Percentiles rank a stretch among this genome's conserved stretches.
Evolutionary conservation across 2,329 filamentous ascomycete genomes (phyloP).

Genomic region (Hymenoscyphus fructigenus): DNA sequence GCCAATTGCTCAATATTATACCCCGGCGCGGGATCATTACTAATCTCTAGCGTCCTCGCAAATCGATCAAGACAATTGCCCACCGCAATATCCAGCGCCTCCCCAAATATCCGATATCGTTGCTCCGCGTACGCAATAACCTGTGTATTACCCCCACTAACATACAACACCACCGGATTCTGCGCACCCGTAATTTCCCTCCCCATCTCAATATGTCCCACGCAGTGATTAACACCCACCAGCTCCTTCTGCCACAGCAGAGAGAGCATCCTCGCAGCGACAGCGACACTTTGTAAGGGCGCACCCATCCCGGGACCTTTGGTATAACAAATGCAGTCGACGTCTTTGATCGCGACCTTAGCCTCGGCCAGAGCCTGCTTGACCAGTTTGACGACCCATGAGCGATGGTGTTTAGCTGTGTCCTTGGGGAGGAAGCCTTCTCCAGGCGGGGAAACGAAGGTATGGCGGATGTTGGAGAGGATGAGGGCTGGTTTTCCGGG

Average conservation of each 20-base stretch:
- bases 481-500: conserved; percentile 56
- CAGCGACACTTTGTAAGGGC: conserved; percentile 80
- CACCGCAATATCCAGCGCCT: conserved; percentile 95
- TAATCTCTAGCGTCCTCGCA: conserved; percentile 84
- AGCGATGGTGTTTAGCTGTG: conserved; percentile 86
- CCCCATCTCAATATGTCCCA: conserved; percentile 99
- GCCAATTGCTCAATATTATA: conserved; percentile 98
- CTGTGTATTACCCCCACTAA: conserved; percentile 94
- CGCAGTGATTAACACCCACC: conserved; percentile 95
- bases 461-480: conserved; percentile 92
- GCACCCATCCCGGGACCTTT: conserved; percentile 96
- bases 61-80: conserved; percentile 97
- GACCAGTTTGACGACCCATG: conserved; percentile 80
- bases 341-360: conserved; percentile 57
- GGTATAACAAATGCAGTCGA: conserved; percentile 95
- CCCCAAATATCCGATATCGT: conserved; percentile 95
- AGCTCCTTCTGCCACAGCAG: conserved; percentile 84
- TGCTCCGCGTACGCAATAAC: conserved; percentile 95
- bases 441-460: conserved; percentile 86
- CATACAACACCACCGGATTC: conserved; percentile 94
- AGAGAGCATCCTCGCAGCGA: conserved; percentile 78
- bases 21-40: conserved; percentile 93
- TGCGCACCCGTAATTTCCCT: conserved; percentile 84
- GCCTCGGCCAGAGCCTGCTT: conserved; percentile 76
- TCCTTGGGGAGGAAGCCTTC: conserved; percentile 96